phyloP scores from a whole-genome alignment of 257 asterid species.

The Solanum pinnatisectum region DNA sequence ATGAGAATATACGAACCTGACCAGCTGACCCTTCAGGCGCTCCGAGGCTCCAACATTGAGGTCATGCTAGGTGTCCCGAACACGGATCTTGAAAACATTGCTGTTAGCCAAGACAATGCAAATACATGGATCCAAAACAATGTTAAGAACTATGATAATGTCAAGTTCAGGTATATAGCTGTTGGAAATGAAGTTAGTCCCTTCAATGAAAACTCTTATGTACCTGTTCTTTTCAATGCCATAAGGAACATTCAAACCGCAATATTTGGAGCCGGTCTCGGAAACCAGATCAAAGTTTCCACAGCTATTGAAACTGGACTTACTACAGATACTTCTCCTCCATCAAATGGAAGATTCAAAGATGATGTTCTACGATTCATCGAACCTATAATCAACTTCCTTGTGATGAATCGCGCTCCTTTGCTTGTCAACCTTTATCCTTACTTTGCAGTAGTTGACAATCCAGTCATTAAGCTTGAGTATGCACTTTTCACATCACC shows the following conservation, averaged over 20 bases:
- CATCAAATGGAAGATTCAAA: conserved; percentile 11
- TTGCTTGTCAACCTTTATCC: conserved; percentile 24
- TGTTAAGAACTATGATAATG: conserved; percentile 27
- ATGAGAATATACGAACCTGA: conserved; percentile 28
- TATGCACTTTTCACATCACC: conserved; percentile 23
- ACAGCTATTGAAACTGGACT: conserved; percentile 28
- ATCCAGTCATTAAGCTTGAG: background rate
- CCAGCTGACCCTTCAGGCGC: conserved; percentile 20
- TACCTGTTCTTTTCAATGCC: conserved; percentile 20
- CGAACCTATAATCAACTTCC: conserved; percentile 16
- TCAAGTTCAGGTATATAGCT: conserved; percentile 32
- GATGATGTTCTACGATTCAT: conserved; percentile 6
- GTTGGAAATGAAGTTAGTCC: conserved; percentile 54
- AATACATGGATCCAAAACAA: conserved; percentile 47
- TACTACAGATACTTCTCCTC: conserved; percentile 10
- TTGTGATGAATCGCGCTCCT: conserved; percentile 4
- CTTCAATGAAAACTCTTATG: conserved; percentile 13
- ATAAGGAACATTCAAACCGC: conserved; percentile 20
- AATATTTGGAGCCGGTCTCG: conserved; percentile 10
- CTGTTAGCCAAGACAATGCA: conserved; percentile 42
- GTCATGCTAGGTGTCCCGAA: conserved; percentile 27
- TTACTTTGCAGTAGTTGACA: conserved; percentile 2
- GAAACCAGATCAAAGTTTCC: conserved; percentile 21
- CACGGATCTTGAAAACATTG: conserved; percentile 11
- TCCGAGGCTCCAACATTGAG: conserved; percentile 22